Conservation (phyloP, 2,329 filamentous ascomycete genomes). For the Alternaria hordeiaustralica region DNA sequence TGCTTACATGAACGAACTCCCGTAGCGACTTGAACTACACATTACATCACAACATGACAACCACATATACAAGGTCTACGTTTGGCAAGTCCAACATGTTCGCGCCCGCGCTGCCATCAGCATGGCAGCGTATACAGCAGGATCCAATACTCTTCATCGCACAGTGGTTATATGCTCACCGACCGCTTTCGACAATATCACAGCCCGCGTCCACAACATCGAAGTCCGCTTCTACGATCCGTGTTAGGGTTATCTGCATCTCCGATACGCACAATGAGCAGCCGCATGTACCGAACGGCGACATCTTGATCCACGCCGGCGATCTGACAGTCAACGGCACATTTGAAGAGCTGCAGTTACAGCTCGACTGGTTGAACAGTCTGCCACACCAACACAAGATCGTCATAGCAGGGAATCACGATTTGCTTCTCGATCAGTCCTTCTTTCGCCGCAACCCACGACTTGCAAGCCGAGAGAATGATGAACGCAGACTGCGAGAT, state of each 20-base stretch:
- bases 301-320: slow-evolving; percentile 85
- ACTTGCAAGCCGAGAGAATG: slow-evolving; percentile 55
- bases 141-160: neutral
- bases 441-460: slow-evolving; percentile 25
- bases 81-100: neutral
- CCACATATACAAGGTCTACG: neutral
- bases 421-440: slow-evolving; percentile 47
- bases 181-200: neutral
- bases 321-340: slow-evolving; percentile 78
- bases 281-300: slow-evolving; percentile 63
- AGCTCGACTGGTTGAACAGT: slow-evolving; percentile 77
- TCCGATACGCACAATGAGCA: slow-evolving; percentile 77
- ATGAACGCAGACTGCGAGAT: slow-evolving; percentile 32
- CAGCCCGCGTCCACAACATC: neutral
- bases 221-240: neutral
- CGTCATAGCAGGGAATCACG: slow-evolving; percentile 84
- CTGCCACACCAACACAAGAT: slow-evolving; percentile 80
- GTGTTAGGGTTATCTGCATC: slow-evolving; percentile 78
- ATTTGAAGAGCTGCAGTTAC: slow-evolving; percentile 71
- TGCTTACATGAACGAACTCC: neutral
- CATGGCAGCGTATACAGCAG: neutral
- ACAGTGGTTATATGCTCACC: neutral
- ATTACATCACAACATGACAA: neutral
- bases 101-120: neutral
- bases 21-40: neutral